phyloP scores from a whole-genome alignment of 129 eudicot genomes.

The Gnaphalium uliginosum region DNA sequence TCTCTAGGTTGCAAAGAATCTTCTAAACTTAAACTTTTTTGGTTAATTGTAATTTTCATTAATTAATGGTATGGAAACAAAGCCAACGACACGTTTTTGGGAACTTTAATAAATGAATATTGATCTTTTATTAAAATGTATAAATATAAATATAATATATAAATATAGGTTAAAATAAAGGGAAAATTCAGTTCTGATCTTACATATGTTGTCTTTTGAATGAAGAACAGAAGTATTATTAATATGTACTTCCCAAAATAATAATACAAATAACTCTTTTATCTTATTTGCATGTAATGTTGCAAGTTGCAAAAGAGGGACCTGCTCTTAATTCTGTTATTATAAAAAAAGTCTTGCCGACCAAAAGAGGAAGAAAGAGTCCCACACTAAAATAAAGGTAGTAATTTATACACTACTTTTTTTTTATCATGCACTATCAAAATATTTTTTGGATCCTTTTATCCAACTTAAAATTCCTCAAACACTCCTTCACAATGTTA shows the following conservation, averaged over 20 bases:
- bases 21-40: not conserved
- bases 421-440: too few species aligned
- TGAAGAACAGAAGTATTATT: not conserved
- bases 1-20: not conserved
- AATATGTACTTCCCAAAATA: not conserved
- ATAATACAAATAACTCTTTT: not conserved
- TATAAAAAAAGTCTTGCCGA: conserved; percentile 26
- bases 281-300: conserved; percentile 11
- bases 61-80: not conserved
- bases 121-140: not conserved
- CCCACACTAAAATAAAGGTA: conserved; percentile 31
- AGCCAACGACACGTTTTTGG: not conserved
- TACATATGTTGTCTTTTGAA: not conserved
- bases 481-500: too few species aligned
- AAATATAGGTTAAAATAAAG: not conserved
- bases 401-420: too few species aligned
- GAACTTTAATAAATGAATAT: not conserved
- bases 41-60: not conserved
- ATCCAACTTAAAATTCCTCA: too few species aligned
- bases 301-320: conserved; percentile 8
- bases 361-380: conserved; percentile 30
- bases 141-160: too few species aligned
- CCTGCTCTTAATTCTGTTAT: not conserved
- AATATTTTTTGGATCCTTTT: too few species aligned
- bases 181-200: not conserved